phyloP scores from a whole-genome alignment of 2,329 filamentous ascomycete genomes.

The Parafenestella ontariensis region DNA sequence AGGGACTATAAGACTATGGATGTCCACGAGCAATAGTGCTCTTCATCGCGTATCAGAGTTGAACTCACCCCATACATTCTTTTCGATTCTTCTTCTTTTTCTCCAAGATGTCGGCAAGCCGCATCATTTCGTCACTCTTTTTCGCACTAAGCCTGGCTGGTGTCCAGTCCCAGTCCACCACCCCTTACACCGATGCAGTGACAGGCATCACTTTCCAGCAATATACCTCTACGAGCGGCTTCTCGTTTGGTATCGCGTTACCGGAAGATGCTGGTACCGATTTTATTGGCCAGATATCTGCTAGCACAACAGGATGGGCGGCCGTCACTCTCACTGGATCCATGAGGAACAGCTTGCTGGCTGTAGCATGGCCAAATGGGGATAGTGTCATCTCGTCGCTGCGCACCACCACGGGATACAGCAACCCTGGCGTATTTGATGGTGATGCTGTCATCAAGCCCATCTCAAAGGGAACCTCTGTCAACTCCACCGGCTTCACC shows the following conservation, averaged over 20 bases:
- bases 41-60: no score
- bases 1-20: no score
- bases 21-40: no score
- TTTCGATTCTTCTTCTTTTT: neutral
- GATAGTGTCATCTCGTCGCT: conserved; percentile 53
- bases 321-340: conserved; percentile 54
- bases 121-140: neutral
- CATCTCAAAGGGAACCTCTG: conserved; percentile 56
- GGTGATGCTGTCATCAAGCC: conserved; percentile 49
- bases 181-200: conserved; percentile 16
- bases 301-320: conserved; percentile 54
- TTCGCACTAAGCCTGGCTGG: neutral
- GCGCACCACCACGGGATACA: conserved; percentile 49
- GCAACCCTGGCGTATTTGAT: conserved; percentile 49
- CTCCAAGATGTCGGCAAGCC: neutral
- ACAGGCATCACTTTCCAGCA: conserved; percentile 24
- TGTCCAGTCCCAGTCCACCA: conserved; percentile 12
- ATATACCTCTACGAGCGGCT: conserved; percentile 39
- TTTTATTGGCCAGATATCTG: conserved; percentile 60
- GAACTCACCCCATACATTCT: neutral
- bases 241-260: conserved; percentile 57
- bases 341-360: conserved; percentile 55
- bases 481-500: conserved; percentile 58
- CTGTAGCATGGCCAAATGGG: conserved; percentile 57
- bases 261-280: conserved; percentile 53